These are phyloP conservation scores for Papiliotrema nemorosa DNA, from an alignment of 1,284 basidiomycete species.

Conservation along the genomic window DNA sequence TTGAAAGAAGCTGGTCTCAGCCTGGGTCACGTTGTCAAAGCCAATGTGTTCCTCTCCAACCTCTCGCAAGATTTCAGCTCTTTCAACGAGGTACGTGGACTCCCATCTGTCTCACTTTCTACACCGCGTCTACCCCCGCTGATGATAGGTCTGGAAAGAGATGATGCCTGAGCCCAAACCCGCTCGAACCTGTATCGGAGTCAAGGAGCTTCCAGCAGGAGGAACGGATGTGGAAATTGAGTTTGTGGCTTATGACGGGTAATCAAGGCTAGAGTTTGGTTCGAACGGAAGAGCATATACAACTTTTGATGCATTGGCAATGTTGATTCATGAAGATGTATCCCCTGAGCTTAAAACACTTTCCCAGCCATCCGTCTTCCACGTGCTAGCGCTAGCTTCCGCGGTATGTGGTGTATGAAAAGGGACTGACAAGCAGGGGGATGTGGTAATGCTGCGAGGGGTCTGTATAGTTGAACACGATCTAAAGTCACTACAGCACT, in stretches of 20 bases:
- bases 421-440: slow-evolving; percentile 84
- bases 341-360: too few relatives aligned
- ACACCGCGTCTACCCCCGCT: not conserved
- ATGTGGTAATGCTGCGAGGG: slow-evolving; percentile 83
- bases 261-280: slow-evolving; percentile 3
- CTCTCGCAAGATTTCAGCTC: slow-evolving; percentile 35
- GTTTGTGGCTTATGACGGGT: slow-evolving; percentile 55
- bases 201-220: slow-evolving; percentile 57
- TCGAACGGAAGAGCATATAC: too few relatives aligned
- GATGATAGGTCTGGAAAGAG: slow-evolving; percentile 34
- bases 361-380: too few relatives aligned
- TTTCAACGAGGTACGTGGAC: slow-evolving; percentile 34
- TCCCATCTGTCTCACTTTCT: too few relatives aligned
- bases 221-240: slow-evolving; percentile 65
- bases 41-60: slow-evolving; percentile 43
- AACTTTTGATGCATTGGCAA: too few relatives aligned
- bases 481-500: slow-evolving; percentile 52
- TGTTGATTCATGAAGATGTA: too few relatives aligned
- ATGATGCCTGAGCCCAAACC: slow-evolving; percentile 54
- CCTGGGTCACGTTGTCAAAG: slow-evolving; percentile 39
- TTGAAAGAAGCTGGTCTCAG: slow-evolving; percentile 34
- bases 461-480: slow-evolving; percentile 67
- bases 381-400: slow-evolving; percentile 58
- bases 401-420: slow-evolving; percentile 86
- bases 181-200: slow-evolving; percentile 64